Base-by-base conservation (phyloP, 2,329 filamentous ascomycete genomes). In the Paracorniculantispora psalliotae region DNA sequence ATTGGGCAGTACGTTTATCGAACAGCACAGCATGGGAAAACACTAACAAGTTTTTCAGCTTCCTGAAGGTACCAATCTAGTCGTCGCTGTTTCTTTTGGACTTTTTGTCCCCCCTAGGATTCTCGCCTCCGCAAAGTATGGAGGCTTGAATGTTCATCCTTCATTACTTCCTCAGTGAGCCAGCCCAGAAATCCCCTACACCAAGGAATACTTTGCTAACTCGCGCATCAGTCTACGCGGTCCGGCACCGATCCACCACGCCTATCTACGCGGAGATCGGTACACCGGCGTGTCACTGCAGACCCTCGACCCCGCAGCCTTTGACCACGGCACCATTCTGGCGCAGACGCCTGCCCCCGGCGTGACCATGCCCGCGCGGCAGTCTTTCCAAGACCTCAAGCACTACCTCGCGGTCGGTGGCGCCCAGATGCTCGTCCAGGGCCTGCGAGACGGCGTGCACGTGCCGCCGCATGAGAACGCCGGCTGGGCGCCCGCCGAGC, bases 81-180 rank as follows among this genome's bases (percentile, higher is more conserved):
- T 99, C 65, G 79, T 97, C 48, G 92, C 92, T 50, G 94, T 97
- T 4, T 97, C 94, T 0, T 99, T 97, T 73, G 94, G 94, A 3
- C 81, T 96, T 8, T 88, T 97, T 62, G 87, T 99, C 1, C 94
- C 94, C 0, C 80, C 82, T 0, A 81, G 91, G 4, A 84, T 97
- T 17, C 78, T 99, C 23, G 76, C 77, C 23, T 75, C 75, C 1
- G 84, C 89, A 25, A 84, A 82, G 66, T 96, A 96, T 73, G 92
- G 92, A 46, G 94, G 94, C 0, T 75, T 99, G 3, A 99, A 99
- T 72, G 81, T 99, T 2, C 94, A 99, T 68, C 94, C 94, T 1
- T 97, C 93, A 0, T 75, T 97, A 28, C 81, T 99, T 15, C 93
- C 92, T 4, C 88, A 94, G 86, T 90, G 78, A 65, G 78, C 69